These are phyloP conservation scores for Juncus inflexus DNA, from an alignment of 176 grass and related monocot genomes.

Conservation along the genomic window DNA sequence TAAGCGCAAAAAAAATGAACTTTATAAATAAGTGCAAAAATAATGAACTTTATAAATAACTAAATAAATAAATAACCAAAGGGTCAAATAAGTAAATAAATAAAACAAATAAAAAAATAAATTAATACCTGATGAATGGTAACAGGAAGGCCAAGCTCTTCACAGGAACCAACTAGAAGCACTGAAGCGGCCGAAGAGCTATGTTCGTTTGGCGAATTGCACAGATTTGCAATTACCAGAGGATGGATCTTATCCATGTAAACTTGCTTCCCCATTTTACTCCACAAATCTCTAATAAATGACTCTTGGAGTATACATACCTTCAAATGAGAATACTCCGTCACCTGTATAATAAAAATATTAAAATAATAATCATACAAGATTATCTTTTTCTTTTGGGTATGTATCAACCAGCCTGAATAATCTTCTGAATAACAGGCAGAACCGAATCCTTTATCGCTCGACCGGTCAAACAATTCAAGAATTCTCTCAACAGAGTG, in stretches of 20 bases:
- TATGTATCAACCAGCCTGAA: slow-evolving; percentile 81
- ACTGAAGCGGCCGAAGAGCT: slow-evolving; percentile 64
- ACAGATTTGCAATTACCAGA: slow-evolving; percentile 69
- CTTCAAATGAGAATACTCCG: slow-evolving; percentile 86
- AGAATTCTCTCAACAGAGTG: slow-evolving; percentile 68
- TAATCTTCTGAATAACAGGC: slow-evolving; percentile 85
- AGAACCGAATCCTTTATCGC: slow-evolving; percentile 63
- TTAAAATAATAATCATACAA: slow-evolving; percentile 25
- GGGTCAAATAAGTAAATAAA: slow-evolving; percentile 13
- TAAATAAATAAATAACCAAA: slow-evolving; percentile 7
- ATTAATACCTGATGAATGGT: slow-evolving; percentile 82
- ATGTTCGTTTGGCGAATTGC: slow-evolving; percentile 72
- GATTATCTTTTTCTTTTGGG: slow-evolving; percentile 11
- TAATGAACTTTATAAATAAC: not conserved
- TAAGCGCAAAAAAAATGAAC: no score
- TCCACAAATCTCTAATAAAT: slow-evolving; percentile 85
- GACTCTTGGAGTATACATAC: slow-evolving; percentile 89
- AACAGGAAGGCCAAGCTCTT: slow-evolving; percentile 90
- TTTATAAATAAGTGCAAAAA: no score
- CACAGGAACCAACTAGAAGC: slow-evolving; percentile 85
- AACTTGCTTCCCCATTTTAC: slow-evolving; percentile 69
- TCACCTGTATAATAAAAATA: slow-evolving; percentile 40
- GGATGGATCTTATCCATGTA: slow-evolving; percentile 86
- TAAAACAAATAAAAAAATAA: not conserved
- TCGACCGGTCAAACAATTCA: slow-evolving; percentile 61